Evolutionary conservation across 371 early-diverging fungal genomes (phyloP).

Genomic region (Rhizomucor pusillus): DNA sequence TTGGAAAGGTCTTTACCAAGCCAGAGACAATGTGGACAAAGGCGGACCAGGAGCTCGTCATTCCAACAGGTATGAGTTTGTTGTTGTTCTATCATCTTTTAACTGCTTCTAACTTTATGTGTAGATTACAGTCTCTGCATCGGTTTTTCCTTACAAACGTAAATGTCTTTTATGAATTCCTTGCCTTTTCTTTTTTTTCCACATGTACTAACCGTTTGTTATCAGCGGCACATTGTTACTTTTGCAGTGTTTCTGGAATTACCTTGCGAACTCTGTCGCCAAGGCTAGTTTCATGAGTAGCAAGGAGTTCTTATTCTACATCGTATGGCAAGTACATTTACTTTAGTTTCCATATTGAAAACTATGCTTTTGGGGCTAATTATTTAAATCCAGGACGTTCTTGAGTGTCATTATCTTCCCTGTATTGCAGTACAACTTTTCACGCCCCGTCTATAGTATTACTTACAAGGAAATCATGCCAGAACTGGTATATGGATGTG

Average conservation of each 20-base stretch:
- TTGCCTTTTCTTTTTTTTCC: no score
- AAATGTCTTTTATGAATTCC: constrained; percentile 8
- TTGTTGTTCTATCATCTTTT: neutral
- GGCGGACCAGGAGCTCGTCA: constrained; percentile 28
- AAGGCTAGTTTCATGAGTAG: constrained; percentile 49
- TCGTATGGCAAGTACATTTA: constrained; percentile 34
- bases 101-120: neutral
- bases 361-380: no score
- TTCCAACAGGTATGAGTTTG: constrained; percentile 32
- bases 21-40: constrained; percentile 44
- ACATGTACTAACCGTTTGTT: no score
- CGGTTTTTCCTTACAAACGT: constrained; percentile 49
- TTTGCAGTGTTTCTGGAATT: constrained; percentile 57
- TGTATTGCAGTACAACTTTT: constrained; percentile 41
- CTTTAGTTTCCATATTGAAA: neutral
- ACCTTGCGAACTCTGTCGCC: constrained; percentile 48
- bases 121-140: constrained; percentile 24
- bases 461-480: constrained; percentile 51
- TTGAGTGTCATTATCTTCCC: constrained; percentile 38
- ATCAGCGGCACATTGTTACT: constrained; percentile 43
- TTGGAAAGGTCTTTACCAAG: constrained; percentile 32
- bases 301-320: constrained; percentile 46
- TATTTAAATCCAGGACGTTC: constrained; percentile 29
- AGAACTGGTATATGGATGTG: constrained; percentile 42
- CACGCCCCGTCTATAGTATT: constrained; percentile 30